Base-by-base conservation (phyloP, 139 green algal genomes). In the Bryopsis sp. region DNA sequence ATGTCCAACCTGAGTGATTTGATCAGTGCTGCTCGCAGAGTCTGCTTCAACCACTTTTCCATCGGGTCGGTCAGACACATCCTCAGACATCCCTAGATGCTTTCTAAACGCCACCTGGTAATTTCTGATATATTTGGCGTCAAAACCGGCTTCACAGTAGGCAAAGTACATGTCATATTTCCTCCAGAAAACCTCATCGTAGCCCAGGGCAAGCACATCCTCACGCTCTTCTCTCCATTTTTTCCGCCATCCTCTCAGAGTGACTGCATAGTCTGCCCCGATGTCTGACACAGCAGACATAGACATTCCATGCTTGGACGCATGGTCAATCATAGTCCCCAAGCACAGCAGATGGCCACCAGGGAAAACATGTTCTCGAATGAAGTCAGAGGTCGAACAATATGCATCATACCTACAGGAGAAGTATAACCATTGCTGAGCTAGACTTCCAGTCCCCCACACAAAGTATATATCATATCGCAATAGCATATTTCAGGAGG, bases 301-400 rank as follows among this genome's bases (percentile, higher is more conserved):
- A 47, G 38, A 5, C 50, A 67, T n/a, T 11, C 31, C 31, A 46
- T 89, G 54, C 78, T 77, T 24, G 76, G 67, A 2, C 28, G 86
- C 82, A 11, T 82, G 82, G 38, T 92, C 81, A n/a, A 85, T 81
- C 78, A 94, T 91, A 11, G 83, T 85, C 2, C 79, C 82, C 67
- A 95, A 79, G 73, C 67, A 86, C n/a, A 86, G 87, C 48, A 95
- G 78, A 78, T 95, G 89, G 29, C 84, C 88, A 7, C 90, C 91
- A 2, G 91, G 91, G 84, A 98, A 98, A 77, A 98, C 95, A 82
- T 97, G 90, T 78, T 96, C 88, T 26, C 93, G 83, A 69, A 98
- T 98, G 82, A 98, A 98, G 76, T 98, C 93, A 15, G 77, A 86
- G 26, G 78, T 86, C 24, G 65, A 29, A 77, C 90, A 91, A 79